Evolutionary conservation across 371 early-diverging fungal species (phyloP).

Genomic region (Zopfochytrium polystomum): DNA sequence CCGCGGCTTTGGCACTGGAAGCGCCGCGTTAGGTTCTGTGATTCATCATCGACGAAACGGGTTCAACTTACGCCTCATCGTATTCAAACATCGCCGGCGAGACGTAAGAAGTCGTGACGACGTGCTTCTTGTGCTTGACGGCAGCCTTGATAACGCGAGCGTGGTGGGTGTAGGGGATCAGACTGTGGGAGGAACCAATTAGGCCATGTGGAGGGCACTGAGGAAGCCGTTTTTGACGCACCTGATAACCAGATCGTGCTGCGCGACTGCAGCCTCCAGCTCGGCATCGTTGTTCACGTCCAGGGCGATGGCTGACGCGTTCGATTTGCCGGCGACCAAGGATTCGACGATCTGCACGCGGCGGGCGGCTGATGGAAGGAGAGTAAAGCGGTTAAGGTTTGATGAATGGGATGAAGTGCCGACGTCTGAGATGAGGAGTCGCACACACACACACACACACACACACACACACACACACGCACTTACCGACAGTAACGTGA

Average conservation of each 20-base stretch:
- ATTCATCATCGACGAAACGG: constrained; percentile 10
- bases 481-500: constrained; percentile 69
- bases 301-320: constrained; percentile 50
- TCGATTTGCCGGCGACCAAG: constrained; percentile 54
- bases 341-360: constrained; percentile 63
- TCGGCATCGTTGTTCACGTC: constrained; percentile 50
- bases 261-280: constrained; percentile 64
- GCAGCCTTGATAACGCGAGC: constrained; percentile 76
- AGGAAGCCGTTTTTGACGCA: constrained; percentile 20
- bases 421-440: neutral
- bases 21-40: constrained; percentile 1
- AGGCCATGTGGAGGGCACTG: neutral
- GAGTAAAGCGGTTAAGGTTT: neutral
- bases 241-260: constrained; percentile 88
- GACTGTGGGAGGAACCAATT: constrained; percentile 41
- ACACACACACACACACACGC: constrained; percentile 2
- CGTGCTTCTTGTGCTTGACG: constrained; percentile 80
- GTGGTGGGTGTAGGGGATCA: constrained; percentile 94
- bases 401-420: neutral
- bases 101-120: constrained; percentile 96
- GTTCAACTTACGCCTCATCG: constrained; percentile 56
- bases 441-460: too few relatives aligned
- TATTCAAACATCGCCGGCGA: constrained; percentile 84
- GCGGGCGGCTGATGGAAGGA: constrained; percentile 66
- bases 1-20: constrained; percentile 73